Base-by-base conservation (phyloP, 2,329 filamentous ascomycete species). In the Erysiphe neolycopersici region DNA sequence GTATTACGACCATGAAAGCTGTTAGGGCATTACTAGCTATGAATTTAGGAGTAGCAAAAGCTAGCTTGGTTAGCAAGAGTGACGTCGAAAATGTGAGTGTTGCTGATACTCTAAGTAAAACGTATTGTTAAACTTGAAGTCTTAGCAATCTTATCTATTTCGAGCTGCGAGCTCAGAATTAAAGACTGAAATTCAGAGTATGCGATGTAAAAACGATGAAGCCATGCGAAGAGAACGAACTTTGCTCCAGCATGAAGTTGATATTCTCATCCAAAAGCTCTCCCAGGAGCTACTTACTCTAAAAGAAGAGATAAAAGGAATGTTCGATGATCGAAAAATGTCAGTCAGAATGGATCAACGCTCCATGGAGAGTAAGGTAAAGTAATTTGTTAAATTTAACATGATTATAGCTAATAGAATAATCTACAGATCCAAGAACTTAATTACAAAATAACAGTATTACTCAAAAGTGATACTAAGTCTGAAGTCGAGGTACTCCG, bases 291-390 rank as follows among this genome's bases (percentile, higher is more conserved):
- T 85, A 22, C 62, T 75, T 44, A 78, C 71, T 31, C 64, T 95
- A 46, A 89, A 82, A 53, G 87, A 98, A 56, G 82, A 85, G 44
- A 68, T 95, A n/a, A 83, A 85, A 57, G 87, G 83, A 45, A 79
- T 94, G 68, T 94, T 95, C 58, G 87, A 95, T 55, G 87, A 98
- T 57, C 73, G 91, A 38, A 89, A 87, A 58, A 92, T 95, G 80
- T 72, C 74, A 2, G 84, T 92, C 1, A 67, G 84, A 44, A 80
- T 87, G 59, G 81, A 94, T 58, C 84, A 94, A 60, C 76, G 84
- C 56, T 68, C 68, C 6, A 78, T 81, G 55, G 87, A 95, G 56
- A 80, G 79, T 42, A 76, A 76, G 52, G 77, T 83, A 62, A 44
- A 69, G 64, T 13, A 6, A 38, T 36, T 35, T 32, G n/a, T 16